phyloP scores from a whole-genome alignment of 139 green algal genomes.

The Parachlorella kessleri region DNA sequence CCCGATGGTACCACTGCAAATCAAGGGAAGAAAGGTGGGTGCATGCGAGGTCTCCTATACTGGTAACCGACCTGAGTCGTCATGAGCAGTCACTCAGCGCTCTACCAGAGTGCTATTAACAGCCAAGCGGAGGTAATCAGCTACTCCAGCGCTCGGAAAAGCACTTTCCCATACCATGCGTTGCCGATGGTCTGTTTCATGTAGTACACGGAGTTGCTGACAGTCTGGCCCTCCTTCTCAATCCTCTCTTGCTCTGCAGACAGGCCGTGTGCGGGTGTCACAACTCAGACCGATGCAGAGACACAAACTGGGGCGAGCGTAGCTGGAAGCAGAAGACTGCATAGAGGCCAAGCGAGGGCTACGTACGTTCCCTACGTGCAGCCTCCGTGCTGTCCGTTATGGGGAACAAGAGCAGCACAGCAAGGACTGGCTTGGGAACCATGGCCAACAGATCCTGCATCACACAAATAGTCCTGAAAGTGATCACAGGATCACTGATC shows the following conservation, averaged over 20 bases:
- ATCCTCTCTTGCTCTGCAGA: conserved; percentile 34
- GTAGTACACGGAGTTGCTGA: conserved; percentile 68
- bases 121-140: too few relatives aligned
- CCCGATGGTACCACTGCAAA: conserved; percentile 94
- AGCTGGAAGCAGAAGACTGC: too few relatives aligned
- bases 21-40: too few relatives aligned
- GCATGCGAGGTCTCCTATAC: too few relatives aligned
- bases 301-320: too few relatives aligned
- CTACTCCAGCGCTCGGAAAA: too few relatives aligned
- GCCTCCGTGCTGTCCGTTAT: conserved; percentile 73
- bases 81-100: too few relatives aligned
- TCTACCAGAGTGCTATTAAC: too few relatives aligned
- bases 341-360: neutral
- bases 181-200: conserved; percentile 97
- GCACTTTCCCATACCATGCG: too few relatives aligned
- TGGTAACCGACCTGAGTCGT: too few relatives aligned
- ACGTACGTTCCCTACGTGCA: conserved; percentile 58
- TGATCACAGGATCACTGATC: neutral
- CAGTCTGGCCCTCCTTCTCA: conserved; percentile 16
- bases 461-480: neutral
- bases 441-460: conserved; percentile 85
- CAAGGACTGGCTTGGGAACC: conserved; percentile 82
- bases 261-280: too few relatives aligned
- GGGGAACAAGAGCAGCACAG: conserved; percentile 88
- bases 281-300: too few relatives aligned